phyloP scores from a whole-genome alignment of 2,329 filamentous ascomycete species.

The Thelonectria olida region DNA sequence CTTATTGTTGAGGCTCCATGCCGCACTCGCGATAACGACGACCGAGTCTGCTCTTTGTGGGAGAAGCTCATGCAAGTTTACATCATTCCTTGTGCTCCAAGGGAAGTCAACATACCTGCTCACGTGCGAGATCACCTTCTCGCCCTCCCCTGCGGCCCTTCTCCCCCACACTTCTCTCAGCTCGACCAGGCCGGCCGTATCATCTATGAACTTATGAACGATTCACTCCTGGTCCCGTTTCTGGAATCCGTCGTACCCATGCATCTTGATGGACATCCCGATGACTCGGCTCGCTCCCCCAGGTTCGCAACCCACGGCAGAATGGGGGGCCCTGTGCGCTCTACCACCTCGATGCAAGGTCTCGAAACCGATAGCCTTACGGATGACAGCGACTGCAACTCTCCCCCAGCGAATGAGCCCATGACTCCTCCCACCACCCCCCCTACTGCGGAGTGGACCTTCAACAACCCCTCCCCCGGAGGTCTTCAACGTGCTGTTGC shows the following conservation, averaged over 20 bases:
- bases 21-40: constrained; percentile 54
- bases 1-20: constrained; percentile 50
- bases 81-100: constrained; percentile 83
- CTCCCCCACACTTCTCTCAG: constrained; percentile 76
- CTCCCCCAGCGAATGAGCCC: constrained; percentile 65
- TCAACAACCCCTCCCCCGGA: constrained; percentile 58
- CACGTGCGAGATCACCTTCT: constrained; percentile 85
- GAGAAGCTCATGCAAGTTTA: constrained; percentile 89
- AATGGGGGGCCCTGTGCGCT: constrained; percentile 44
- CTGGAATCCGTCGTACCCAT: constrained; percentile 70
- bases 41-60: constrained; percentile 85
- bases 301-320: constrained; percentile 52
- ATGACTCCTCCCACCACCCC: constrained; percentile 81
- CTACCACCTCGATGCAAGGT: constrained; percentile 56
- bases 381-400: constrained; percentile 73
- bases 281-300: constrained; percentile 55
- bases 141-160: constrained; percentile 59
- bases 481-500: constrained; percentile 63
- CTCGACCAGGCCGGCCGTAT: constrained; percentile 86
- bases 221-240: constrained; percentile 93
- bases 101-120: constrained; percentile 91
- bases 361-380: constrained; percentile 62
- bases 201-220: constrained; percentile 96
- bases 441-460: constrained; percentile 67
- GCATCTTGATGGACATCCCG: constrained; percentile 46